Percentiles rank a stretch among this genome's conserved stretches.
Evolutionary conservation across 306 rosid species (phyloP).

Genomic region (Bauhinia variegata): DNA sequence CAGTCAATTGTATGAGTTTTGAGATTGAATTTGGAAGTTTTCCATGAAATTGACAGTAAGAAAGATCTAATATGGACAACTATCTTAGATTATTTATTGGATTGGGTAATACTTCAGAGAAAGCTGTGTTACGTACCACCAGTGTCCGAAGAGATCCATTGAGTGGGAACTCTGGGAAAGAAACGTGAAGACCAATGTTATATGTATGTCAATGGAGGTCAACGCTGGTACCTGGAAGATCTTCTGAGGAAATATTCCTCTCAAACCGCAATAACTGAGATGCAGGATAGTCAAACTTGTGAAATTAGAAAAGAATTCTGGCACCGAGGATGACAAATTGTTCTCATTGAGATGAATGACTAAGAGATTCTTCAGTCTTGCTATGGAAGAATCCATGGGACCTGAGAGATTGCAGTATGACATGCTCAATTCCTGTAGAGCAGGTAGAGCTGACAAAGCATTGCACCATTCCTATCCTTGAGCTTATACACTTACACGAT

Average conservation of each 20-base stretch:
- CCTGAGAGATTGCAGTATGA: background rate
- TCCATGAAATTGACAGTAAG: background rate
- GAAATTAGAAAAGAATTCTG: conserved; percentile 10
- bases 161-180: conserved; percentile 16
- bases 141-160: background rate
- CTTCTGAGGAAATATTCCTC: background rate
- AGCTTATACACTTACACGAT: conserved; percentile 38
- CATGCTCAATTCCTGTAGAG: conserved; percentile 19
- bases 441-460: background rate
- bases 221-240: conserved; percentile 14
- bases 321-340: conserved; percentile 4
- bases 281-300: background rate
- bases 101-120: background rate
- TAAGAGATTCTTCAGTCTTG: background rate
- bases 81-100: background rate
- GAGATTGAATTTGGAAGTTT: background rate
- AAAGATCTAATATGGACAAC: conserved; percentile 1
- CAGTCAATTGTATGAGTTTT: background rate
- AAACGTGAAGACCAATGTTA: background rate
- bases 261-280: background rate
- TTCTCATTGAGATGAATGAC: background rate
- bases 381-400: conserved; percentile 7
- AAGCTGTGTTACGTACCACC: background rate
- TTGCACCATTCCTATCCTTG: conserved; percentile 40
- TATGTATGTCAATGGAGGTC: background rate